Evolutionary conservation across 441 rosid species (phyloP), one percentile per base, ranked within the genome.

Genomic region (Viola pubescens): DNA sequence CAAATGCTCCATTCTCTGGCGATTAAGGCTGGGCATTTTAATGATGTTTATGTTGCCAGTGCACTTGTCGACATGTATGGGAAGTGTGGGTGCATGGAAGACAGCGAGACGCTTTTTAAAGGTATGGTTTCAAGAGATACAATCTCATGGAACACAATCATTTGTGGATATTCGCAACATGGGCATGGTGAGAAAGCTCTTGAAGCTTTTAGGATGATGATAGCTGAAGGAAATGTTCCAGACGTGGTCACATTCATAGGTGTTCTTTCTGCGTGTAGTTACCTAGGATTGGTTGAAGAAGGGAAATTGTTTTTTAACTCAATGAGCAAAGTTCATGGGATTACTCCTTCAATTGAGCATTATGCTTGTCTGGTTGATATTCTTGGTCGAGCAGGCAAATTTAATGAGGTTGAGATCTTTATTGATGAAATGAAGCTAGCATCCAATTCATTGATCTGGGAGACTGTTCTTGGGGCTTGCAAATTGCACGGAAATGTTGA

Each of bases 301-400:
- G 95, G 90, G 48, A 69, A 62, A 39, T 11, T 48, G 42, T 71
- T 67, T 56, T 86, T 86, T 66, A 56, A 64, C 16, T 55, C 39
- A 52, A 88, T 91, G 94, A 65, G 52, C 55, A 66, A 46, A 4
- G 69, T 38, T 7, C 79, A 81, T 53, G 62, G 74, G 47, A 80
- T 84, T 40, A 47, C 73, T n/a, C 96, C 87, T 3, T 74, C 64
- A 70, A 64, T 88, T 58, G 85, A 80, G 78, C 96, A 84, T 67
- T 85, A 77, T 4, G 94, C 95, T 61, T 88, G 96, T 62, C 46
- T 86, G 85, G 70, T 84, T 5, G 82, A 86, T 73, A 77, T 85
- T 60, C 79, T 84, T 7, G 88, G 87, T 34, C 87, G 86, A 65
- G 87, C 79, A 26, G 87, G 91, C 39, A 72, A 58, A 48, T 80